Evolutionary conservation across 2,329 filamentous ascomycete genomes (phyloP).

Genomic region (Aspergillus awamori): DNA sequence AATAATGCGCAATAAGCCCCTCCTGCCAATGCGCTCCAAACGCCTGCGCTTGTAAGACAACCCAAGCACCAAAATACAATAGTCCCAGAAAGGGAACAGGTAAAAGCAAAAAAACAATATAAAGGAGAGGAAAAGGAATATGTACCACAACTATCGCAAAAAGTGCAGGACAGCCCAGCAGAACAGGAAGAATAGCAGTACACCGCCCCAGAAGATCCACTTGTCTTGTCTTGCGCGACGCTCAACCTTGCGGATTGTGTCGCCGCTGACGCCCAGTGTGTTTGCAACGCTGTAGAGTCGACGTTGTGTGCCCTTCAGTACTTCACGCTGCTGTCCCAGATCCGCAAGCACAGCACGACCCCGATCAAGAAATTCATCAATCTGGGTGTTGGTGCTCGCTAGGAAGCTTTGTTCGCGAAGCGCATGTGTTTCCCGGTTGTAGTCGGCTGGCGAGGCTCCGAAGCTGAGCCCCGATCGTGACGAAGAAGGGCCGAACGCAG

Average conservation of each 20-base stretch:
- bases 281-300: conserved; percentile 90
- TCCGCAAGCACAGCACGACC: conserved; percentile 89
- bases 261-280: conserved; percentile 87
- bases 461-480: conserved; percentile 47
- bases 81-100: background rate
- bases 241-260: conserved; percentile 97
- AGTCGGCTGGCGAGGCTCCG: conserved; percentile 56
- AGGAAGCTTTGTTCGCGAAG: conserved; percentile 90
- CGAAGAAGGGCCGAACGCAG: conserved; percentile 43
- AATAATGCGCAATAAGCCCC: conserved; percentile 1
- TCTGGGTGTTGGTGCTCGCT: conserved; percentile 73
- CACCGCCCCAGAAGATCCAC: conserved; percentile 93
- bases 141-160: conserved; percentile 59
- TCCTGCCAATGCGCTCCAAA: conserved; percentile 22
- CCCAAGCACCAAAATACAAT: conserved; percentile 17
- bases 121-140: background rate
- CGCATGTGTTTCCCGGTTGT: conserved; percentile 76
- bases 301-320: conserved; percentile 92
- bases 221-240: conserved; percentile 90
- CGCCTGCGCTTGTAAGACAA: conserved; percentile 36
- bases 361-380: conserved; percentile 92
- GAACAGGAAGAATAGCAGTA: conserved; percentile 83
- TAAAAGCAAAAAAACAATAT: too few relatives aligned
- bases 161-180: conserved; percentile 90
- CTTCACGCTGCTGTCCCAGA: conserved; percentile 84